Evolutionary conservation across 192 early-diverging fungal species (phyloP), one percentile per base, ranked within the genome.

Genomic region (Kappamyces sp.): DNA sequence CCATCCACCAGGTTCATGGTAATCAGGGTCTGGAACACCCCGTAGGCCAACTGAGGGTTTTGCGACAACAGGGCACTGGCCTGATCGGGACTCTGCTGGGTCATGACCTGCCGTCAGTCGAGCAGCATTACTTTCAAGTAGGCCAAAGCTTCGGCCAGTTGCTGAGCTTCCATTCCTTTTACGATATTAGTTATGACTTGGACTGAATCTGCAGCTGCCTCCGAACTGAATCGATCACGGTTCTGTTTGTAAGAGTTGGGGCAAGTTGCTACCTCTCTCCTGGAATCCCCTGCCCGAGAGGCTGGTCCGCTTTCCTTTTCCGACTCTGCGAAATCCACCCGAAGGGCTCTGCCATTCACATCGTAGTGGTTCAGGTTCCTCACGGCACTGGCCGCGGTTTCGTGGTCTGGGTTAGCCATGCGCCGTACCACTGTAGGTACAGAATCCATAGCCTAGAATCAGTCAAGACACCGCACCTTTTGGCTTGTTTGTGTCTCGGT

Each of bases 361-460:
- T 92, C 91, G 42, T 91, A 86, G 51, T 87, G 86, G 66, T 92
- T 90, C 51, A 98, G 77, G 35, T 67, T 66, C 38, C 57, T 68
- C 15, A 59, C 40, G 49, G 57, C 57, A 9, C 35, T 38, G 12
- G 59, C 55, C 43, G 40, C 39, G 5, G 35, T 49, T 49, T 52
- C 58, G 33, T 32, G 49, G 15, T 61, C 53, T 48, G 31, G 8
- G 40, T 6, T 37, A 38, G 13, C 13, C 33, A 33, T 33, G 15
- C 39, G n/a, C 9, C 33, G 8, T 55, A 86, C 86, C 86, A 55
- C 86, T 78, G 44, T 84, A 97, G 64, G 93, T 89, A 60, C 91
- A 93, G 73, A 94, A 95, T 12, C 95, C 95, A 76, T 86, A 98
- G 9, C 95, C n/a, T n/a, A n/a, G n/a, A n/a, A n/a, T n/a, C n/a